Conservation (phyloP, 345 rosid genomes). For the Moringa oleifera region DNA sequence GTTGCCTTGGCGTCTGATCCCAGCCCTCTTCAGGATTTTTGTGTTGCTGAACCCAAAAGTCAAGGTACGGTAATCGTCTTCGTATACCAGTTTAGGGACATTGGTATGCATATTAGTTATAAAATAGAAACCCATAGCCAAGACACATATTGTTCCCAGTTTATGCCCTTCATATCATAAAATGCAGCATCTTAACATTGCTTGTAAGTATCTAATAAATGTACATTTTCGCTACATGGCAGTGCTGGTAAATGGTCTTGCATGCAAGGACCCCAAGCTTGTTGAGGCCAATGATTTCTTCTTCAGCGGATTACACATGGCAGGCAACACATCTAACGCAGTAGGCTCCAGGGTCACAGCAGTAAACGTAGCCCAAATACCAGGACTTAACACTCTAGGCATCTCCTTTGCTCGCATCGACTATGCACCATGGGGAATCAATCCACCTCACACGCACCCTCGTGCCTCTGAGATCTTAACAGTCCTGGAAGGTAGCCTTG, state of each 20-base stretch:
- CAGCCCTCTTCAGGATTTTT: slow-evolving; percentile 11
- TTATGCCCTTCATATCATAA: no score
- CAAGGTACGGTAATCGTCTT: no score
- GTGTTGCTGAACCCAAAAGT: background rate
- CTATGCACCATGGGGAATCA: slow-evolving; percentile 7
- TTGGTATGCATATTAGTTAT: background rate
- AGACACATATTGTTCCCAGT: no score
- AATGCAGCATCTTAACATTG: no score
- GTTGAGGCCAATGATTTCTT: slow-evolving; percentile 15
- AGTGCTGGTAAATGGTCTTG: slow-evolving; percentile 21
- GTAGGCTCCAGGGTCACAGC: background rate
- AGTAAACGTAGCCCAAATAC: slow-evolving; percentile 9
- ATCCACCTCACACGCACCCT: slow-evolving; percentile 29
- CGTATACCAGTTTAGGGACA: no score
- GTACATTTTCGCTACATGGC: background rate
- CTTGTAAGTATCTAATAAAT: background rate
- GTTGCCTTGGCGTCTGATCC: background rate
- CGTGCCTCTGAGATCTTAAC: slow-evolving; percentile 26
- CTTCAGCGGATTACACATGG: slow-evolving; percentile 1
- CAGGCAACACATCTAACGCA: slow-evolving; percentile 1
- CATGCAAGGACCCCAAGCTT: slow-evolving; percentile 21
- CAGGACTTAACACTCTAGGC: slow-evolving; percentile 22
- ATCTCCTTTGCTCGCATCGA: slow-evolving; percentile 21
- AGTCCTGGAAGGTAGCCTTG: slow-evolving; percentile 15
- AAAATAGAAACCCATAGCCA: no score